phyloP scores from a whole-genome alignment of 2,329 filamentous ascomycete species.

The Aspergillus cejpii region DNA sequence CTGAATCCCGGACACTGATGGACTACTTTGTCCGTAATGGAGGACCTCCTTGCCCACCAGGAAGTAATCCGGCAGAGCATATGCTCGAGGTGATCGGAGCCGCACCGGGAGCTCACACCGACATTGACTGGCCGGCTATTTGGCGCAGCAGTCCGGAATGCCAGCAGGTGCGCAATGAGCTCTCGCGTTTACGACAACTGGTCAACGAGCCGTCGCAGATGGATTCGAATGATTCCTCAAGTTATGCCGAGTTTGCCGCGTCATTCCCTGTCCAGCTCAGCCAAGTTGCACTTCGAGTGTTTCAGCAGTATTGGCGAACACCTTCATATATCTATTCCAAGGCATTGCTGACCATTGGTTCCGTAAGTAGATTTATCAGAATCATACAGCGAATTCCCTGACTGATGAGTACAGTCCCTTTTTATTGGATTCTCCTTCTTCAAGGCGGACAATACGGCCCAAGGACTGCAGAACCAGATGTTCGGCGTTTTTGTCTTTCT shows the following conservation, averaged over 20 bases:
- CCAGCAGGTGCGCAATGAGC: slow-evolving; percentile 36
- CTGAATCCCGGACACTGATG: slow-evolving; percentile 49
- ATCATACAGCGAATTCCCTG: no score
- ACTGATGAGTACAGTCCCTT: slow-evolving; percentile 40
- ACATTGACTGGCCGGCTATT: slow-evolving; percentile 46
- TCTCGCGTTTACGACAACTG: slow-evolving; percentile 49
- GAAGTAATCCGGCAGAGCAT: slow-evolving; percentile 64
- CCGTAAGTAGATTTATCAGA: no score
- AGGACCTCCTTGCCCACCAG: slow-evolving; percentile 45
- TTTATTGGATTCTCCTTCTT: slow-evolving; percentile 80
- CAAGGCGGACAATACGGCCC: slow-evolving; percentile 63
- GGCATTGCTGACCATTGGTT: slow-evolving; percentile 56
- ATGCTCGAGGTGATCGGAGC: slow-evolving; percentile 54
- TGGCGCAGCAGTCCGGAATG: slow-evolving; percentile 55
- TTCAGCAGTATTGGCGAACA: slow-evolving; percentile 83
- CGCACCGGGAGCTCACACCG: slow-evolving; percentile 52
- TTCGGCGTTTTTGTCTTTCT: slow-evolving; percentile 76
- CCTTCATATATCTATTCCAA: slow-evolving; percentile 84
- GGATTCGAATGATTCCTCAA: slow-evolving; percentile 33
- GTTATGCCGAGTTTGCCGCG: slow-evolving; percentile 68
- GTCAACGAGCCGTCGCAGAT: slow-evolving; percentile 27
- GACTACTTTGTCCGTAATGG: slow-evolving; percentile 60
- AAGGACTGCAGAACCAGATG: slow-evolving; percentile 81
- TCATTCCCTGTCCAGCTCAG: slow-evolving; percentile 59
- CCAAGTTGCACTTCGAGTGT: slow-evolving; percentile 63